Evolutionary conservation across 805 yeast genomes (phyloP).

Genomic region (Lipomyces lipofer): DNA sequence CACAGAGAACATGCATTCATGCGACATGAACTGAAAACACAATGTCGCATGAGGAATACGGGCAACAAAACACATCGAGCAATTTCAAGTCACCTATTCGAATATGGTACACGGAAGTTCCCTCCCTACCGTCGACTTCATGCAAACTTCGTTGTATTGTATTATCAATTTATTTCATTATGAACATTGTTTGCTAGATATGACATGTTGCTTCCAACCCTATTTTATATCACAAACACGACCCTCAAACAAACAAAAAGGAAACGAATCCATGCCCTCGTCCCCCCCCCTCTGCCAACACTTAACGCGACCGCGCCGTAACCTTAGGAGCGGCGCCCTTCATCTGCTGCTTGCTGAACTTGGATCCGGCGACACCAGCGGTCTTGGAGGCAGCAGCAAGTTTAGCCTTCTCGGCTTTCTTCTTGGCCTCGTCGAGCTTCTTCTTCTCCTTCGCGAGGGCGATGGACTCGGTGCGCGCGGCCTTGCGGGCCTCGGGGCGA

Average conservation of each 20-base stretch:
- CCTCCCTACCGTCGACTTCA: too few relatives aligned
- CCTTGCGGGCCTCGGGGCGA: conserved; percentile 98
- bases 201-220: too few relatives aligned
- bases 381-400: conserved; percentile 48
- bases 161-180: conserved; percentile 2
- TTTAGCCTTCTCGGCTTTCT: conserved; percentile 91
- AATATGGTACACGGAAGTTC: too few relatives aligned
- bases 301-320: conserved; percentile 94
- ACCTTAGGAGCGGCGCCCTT: conserved; percentile 98
- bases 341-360: conserved; percentile 92
- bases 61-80: too few relatives aligned
- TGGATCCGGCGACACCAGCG: conserved; percentile 63
- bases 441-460: conserved; percentile 50
- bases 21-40: too few relatives aligned
- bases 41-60: too few relatives aligned
- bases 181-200: background rate
- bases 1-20: too few relatives aligned
- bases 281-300: conserved; percentile 1
- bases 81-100: too few relatives aligned
- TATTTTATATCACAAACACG: too few relatives aligned
- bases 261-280: too few relatives aligned
- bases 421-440: conserved; percentile 89
- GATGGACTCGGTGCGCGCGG: conserved; percentile 89
- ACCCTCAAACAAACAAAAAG: conserved; percentile 1
- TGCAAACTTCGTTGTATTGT: too few relatives aligned